Percentiles rank a stretch among this genome's conserved stretches.
phyloP scores from a whole-genome alignment of 805 yeast genomes.

The Cyberlindnera subsufficiens region DNA sequence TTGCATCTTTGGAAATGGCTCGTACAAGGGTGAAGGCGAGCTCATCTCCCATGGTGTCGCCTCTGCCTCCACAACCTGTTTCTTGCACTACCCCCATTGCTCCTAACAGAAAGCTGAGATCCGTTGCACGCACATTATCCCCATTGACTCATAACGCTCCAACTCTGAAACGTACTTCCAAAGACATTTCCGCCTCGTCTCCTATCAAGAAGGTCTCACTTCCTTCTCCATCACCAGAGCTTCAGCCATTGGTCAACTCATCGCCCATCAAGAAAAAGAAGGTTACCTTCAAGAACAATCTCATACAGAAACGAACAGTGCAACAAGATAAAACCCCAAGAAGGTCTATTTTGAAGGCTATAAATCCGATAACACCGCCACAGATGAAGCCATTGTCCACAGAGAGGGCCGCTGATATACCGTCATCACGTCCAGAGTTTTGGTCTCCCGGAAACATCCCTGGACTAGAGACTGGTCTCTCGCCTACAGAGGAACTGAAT shows the following conservation, averaged over 20 bases:
- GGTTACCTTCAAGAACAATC: conserved; percentile 15
- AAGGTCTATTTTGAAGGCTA: conserved; percentile 17
- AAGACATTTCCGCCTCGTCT: conserved; percentile 8
- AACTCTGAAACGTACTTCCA: no score
- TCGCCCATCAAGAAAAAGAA: conserved; percentile 19
- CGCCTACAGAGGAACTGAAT: conserved; percentile 5
- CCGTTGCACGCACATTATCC: no score
- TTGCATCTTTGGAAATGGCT: no score
- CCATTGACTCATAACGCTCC: no score
- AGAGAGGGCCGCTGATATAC: background rate
- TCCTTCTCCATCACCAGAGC: conserved; percentile 23
- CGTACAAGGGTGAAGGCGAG: no score
- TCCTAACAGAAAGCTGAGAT: no score
- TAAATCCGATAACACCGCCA: conserved; percentile 6
- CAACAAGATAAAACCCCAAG: conserved; percentile 13
- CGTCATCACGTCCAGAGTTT: conserved; percentile 9
- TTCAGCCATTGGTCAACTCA: conserved; percentile 10
- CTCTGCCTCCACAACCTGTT: no score
- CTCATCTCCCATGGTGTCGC: no score
- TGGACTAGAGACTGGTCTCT: conserved; percentile 1
- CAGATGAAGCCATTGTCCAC: conserved; percentile 5
- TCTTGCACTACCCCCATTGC: no score
- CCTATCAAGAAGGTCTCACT: conserved; percentile 13
- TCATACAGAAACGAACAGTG: conserved; percentile 5
- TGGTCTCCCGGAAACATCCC: conserved; percentile 25